phyloP scores from a whole-genome alignment of 163 green algal genomes.

The Prototheca cutis region DNA sequence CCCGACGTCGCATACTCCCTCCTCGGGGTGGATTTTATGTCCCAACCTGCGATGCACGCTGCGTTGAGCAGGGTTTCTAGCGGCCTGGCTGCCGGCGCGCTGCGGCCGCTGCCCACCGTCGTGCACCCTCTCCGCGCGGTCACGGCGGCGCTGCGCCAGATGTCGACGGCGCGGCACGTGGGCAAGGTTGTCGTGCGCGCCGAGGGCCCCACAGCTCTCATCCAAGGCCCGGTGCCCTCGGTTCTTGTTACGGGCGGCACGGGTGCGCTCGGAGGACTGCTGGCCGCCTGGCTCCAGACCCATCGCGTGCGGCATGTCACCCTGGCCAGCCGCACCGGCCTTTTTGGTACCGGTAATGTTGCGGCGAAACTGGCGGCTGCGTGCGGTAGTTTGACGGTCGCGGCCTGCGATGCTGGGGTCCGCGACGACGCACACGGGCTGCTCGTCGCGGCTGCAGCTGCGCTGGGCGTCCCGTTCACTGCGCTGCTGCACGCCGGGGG shows the following conservation, averaged over 20 bases:
- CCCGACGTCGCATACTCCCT: conserved; percentile 64
- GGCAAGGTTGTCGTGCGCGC: conserved; percentile 80
- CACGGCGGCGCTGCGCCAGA: conserved; percentile 61
- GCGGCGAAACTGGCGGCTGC: not conserved
- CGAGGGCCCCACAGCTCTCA: too few species aligned
- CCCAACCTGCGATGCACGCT: conserved; percentile 34
- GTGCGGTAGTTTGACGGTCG: too few species aligned
- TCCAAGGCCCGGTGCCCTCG: too few species aligned
- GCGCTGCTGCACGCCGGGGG: conserved; percentile 11
- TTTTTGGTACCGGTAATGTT: conserved; percentile 2
- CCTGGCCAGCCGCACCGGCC: conserved; percentile 21
- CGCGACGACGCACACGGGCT: conserved; percentile 8
- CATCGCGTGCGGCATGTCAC: conserved; percentile 12
- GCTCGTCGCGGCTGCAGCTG: conserved; percentile 3
- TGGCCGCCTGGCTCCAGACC: conserved; percentile 28
- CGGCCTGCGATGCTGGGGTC: conserved; percentile 16
- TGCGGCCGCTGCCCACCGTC: conserved; percentile 50
- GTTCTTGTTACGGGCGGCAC: conserved; percentile 48
- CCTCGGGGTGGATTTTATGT: conserved; percentile 80
- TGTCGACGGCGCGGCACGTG: conserved; percentile 70
- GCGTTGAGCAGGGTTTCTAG: conserved; percentile 39
- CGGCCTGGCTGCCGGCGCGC: conserved; percentile 35
- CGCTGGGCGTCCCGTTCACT: not conserved
- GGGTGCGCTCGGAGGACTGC: conserved; percentile 44
- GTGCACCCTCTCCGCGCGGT: conserved; percentile 41